Conservation (phyloP, 2,329 filamentous ascomycete species). For the Talaromyces funiculosus region DNA sequence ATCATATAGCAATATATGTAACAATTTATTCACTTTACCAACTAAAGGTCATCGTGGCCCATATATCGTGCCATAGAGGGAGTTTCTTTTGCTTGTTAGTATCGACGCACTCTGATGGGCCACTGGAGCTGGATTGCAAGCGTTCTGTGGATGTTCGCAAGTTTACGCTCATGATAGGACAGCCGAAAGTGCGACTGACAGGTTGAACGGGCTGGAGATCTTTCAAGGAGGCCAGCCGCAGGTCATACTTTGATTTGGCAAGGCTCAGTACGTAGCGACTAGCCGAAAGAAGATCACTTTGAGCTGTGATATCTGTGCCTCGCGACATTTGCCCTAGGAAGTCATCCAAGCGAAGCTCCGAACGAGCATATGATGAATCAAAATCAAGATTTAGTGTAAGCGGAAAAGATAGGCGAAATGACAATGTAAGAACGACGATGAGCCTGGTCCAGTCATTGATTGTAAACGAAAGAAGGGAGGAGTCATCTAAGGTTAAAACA, state of each 20-base stretch:
- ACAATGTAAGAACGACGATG: slow-evolving; percentile 10
- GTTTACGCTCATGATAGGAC: background rate
- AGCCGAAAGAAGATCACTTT: slow-evolving; percentile 7
- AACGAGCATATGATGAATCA: slow-evolving; percentile 9
- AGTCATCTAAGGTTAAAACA: background rate
- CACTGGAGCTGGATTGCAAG: background rate
- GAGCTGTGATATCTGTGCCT: background rate
- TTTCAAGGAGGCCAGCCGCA: slow-evolving; percentile 1
- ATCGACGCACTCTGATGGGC: background rate
- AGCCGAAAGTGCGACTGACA: background rate
- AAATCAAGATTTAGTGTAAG: background rate
- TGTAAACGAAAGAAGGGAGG: slow-evolving; percentile 10
- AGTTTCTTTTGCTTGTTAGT: background rate
- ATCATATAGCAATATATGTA: no score
- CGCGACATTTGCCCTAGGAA: slow-evolving; percentile 9
- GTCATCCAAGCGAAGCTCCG: slow-evolving; percentile 1
- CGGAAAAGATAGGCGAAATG: slow-evolving; percentile 11
- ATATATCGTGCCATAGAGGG: background rate
- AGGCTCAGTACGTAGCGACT: slow-evolving; percentile 4
- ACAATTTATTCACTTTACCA: background rate
- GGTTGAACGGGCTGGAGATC: background rate
- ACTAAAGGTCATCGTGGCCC: background rate
- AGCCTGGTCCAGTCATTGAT: slow-evolving; percentile 11
- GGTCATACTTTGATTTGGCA: slow-evolving; percentile 9
- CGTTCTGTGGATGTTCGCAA: background rate